These are phyloP conservation scores for Globisporangium alternatum DNA, from an alignment of 352 stramenopile genomes.

Conservation along the genomic window DNA sequence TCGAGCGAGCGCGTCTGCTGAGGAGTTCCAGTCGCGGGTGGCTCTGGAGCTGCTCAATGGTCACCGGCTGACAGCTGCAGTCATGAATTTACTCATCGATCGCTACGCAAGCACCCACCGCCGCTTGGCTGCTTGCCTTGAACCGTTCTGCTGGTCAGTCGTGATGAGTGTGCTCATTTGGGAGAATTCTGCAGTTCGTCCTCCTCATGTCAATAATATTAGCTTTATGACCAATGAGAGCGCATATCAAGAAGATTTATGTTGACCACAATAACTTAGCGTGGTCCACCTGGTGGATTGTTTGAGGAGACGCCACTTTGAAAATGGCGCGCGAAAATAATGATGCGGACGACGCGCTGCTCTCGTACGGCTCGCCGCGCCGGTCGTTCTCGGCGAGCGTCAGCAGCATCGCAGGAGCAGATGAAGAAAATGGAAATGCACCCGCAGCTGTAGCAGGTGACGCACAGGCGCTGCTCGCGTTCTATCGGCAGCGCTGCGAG, in stretches of 20 bases:
- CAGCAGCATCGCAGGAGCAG: slow-evolving; percentile 4
- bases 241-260: too few species aligned
- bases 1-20: neutral
- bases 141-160: too few species aligned
- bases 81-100: neutral
- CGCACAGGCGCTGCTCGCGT: slow-evolving; percentile 39
- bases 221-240: too few species aligned
- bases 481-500: slow-evolving; percentile 63
- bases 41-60: neutral
- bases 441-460: slow-evolving; percentile 16
- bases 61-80: neutral
- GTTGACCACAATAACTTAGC: slow-evolving; percentile 9
- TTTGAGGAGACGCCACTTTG: neutral
- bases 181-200: too few species aligned
- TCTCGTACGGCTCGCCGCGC: slow-evolving; percentile 56
- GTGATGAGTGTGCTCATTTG: too few species aligned
- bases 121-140: too few species aligned
- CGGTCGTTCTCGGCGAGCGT: slow-evolving; percentile 28
- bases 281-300: neutral
- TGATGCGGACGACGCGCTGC: slow-evolving; percentile 38
- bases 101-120: too few species aligned
- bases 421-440: neutral
- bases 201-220: too few species aligned
- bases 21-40: neutral
- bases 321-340: slow-evolving; percentile 17